phyloP scores from a whole-genome alignment of 805 yeast species.

The Candida anglica region DNA sequence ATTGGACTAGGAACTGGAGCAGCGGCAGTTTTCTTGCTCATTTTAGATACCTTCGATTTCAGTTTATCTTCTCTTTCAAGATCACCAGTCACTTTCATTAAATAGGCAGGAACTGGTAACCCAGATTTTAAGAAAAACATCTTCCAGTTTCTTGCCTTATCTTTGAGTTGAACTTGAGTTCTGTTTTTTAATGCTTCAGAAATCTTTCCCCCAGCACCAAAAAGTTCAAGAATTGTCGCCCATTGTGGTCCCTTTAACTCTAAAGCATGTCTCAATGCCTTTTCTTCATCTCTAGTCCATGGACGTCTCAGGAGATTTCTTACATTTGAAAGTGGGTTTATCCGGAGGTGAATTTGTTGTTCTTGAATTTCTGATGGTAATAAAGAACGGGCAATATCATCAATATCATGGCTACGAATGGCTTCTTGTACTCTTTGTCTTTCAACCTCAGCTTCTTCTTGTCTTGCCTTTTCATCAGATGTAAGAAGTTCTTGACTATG shows the following conservation, averaged over 20 bases:
- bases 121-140: constrained; percentile 76
- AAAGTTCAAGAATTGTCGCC: constrained; percentile 85
- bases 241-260: constrained; percentile 88
- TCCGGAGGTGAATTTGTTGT: constrained; percentile 37
- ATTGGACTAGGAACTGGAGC: constrained; percentile 32
- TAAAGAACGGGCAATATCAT: constrained; percentile 27
- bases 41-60: constrained; percentile 22
- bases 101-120: constrained; percentile 72
- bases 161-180: constrained; percentile 89
- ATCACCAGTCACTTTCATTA: constrained; percentile 85
- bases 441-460: constrained; percentile 4
- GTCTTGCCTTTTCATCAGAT: constrained; percentile 3
- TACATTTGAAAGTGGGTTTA: constrained; percentile 24
- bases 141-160: constrained; percentile 95
- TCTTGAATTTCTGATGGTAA: constrained; percentile 43
- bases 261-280: constrained; percentile 75
- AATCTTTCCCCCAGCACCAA: constrained; percentile 89
- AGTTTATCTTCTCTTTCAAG: constrained; percentile 51
- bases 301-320: constrained; percentile 47
- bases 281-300: constrained; percentile 90
- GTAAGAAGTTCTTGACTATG: constrained; percentile 19
- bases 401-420: constrained; percentile 14
- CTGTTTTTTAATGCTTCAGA: constrained; percentile 83
- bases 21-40: constrained; percentile 34
- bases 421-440: constrained; percentile 5